Evolutionary conservation across 495 filamentous ascomycete species (phyloP).

Genomic region (Neurospora sp.): DNA sequence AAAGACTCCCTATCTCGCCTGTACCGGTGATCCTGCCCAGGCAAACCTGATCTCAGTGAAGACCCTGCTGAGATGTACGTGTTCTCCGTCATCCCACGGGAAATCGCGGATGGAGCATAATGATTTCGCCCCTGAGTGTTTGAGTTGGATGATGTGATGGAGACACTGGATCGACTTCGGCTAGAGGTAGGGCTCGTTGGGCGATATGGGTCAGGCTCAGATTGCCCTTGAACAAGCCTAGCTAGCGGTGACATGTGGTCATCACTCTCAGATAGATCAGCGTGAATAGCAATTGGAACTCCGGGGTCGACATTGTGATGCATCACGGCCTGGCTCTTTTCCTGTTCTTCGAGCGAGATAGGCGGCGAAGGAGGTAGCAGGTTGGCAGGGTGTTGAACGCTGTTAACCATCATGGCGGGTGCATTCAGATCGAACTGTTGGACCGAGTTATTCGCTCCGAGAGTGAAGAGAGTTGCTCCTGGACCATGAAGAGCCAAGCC

Average conservation of each 20-base stretch:
- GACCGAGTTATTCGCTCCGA: constrained; percentile 76
- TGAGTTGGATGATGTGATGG: constrained; percentile 40
- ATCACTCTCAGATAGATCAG: constrained; percentile 52
- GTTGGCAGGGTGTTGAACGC: constrained; percentile 72
- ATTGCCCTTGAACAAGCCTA: constrained; percentile 43
- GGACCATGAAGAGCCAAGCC: constrained; percentile 84
- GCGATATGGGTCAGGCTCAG: constrained; percentile 46
- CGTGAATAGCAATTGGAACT: constrained; percentile 37
- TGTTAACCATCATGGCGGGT: constrained; percentile 62
- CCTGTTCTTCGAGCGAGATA: constrained; percentile 59
- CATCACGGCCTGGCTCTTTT: constrained; percentile 29
- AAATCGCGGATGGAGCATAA: constrained; percentile 37
- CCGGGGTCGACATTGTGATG: constrained; percentile 36
- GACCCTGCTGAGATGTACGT: constrained; percentile 57
- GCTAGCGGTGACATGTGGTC: constrained; percentile 58
- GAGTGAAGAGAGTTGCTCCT: constrained; percentile 82
- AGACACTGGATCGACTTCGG: constrained; percentile 55
- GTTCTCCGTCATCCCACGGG: constrained; percentile 42
- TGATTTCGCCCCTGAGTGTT: constrained; percentile 22
- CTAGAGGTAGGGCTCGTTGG: constrained; percentile 54
- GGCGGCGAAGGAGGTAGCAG: constrained; percentile 69
- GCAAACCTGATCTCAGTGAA: constrained; percentile 35
- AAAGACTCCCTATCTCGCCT: constrained; percentile 43
- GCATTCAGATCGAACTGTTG: constrained; percentile 92
- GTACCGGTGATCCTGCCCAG: constrained; percentile 21